Evolutionary conservation across 1,284 basidiomycete species (phyloP).

Genomic region (Sporisorium scitamineum): DNA sequence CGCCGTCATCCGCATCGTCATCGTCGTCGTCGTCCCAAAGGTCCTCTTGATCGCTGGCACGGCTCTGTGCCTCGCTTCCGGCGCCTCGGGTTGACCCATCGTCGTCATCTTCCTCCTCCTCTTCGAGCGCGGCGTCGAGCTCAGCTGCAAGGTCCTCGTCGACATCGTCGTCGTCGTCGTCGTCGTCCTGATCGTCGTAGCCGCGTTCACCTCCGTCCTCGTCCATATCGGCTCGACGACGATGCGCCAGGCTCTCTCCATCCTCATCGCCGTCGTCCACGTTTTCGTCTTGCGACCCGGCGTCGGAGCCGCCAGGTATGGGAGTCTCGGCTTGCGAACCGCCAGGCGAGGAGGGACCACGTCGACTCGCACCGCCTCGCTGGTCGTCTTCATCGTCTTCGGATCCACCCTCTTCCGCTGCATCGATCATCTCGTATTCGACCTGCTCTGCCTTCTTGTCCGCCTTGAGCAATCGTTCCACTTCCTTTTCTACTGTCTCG

Average conservation of each 20-base stretch:
- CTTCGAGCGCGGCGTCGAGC: slow-evolving; percentile 70
- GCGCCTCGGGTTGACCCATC: slow-evolving; percentile 70
- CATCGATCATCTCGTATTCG: slow-evolving; percentile 64
- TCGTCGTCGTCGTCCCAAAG: slow-evolving; percentile 65
- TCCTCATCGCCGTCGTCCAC: slow-evolving; percentile 35
- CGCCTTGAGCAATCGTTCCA: slow-evolving; percentile 87
- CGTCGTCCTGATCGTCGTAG: slow-evolving; percentile 71
- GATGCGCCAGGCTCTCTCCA: slow-evolving; percentile 12
- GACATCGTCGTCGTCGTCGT: slow-evolving; percentile 77
- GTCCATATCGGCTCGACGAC: slow-evolving; percentile 65
- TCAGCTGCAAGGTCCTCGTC: slow-evolving; percentile 71
- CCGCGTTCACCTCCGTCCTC: slow-evolving; percentile 68
- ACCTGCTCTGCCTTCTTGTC: slow-evolving; percentile 85
- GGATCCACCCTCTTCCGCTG: slow-evolving; percentile 61
- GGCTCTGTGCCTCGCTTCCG: slow-evolving; percentile 51
- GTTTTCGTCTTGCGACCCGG: slow-evolving; percentile 42
- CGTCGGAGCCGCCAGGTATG: slow-evolving; percentile 31
- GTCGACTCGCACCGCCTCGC: slow-evolving; percentile 22
- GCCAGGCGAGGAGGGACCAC: slow-evolving; percentile 58
- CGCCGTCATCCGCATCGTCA: slow-evolving; percentile 77
- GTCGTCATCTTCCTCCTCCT: slow-evolving; percentile 74
- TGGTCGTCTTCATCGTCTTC: slow-evolving; percentile 52
- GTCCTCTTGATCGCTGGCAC: slow-evolving; percentile 61
- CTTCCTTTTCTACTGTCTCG: slow-evolving; percentile 96
- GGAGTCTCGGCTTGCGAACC: slow-evolving; percentile 43